These are phyloP conservation scores for Spirogloea muscicola DNA, from an alignment of 139 green algal genomes.

Conservation along the genomic window DNA sequence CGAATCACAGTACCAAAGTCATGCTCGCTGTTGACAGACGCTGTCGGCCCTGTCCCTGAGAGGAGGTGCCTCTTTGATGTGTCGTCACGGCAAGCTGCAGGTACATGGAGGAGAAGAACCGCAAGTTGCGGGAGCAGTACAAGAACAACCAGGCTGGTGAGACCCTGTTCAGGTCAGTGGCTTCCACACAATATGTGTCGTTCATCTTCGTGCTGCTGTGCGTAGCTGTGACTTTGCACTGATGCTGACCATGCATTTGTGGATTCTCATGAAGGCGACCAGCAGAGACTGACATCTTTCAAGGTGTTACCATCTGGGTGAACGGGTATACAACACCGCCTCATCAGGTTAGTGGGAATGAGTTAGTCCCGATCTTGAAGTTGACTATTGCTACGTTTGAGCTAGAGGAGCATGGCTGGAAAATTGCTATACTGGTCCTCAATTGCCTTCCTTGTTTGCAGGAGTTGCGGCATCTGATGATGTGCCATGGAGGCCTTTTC, in stretches of 20 bases:
- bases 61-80: too few relatives aligned
- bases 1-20: too few relatives aligned
- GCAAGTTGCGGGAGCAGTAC: conserved; percentile 38
- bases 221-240: neutral
- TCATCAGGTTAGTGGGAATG: conserved; percentile 43
- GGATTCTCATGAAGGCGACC: neutral
- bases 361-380: neutral
- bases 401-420: neutral
- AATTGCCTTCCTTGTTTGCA: conserved; percentile 14
- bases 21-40: too few relatives aligned
- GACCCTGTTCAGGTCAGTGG: too few relatives aligned
- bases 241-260: neutral
- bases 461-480: conserved; percentile 90
- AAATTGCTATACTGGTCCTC: too few relatives aligned
- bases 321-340: conserved; percentile 78
- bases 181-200: too few relatives aligned
- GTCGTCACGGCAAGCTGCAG: too few relatives aligned
- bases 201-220: neutral
- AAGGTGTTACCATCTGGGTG: conserved; percentile 78
- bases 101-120: conserved; percentile 42
- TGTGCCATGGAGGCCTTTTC: conserved; percentile 79
- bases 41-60: too few relatives aligned
- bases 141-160: neutral
- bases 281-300: conserved; percentile 60
- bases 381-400: neutral